Percentiles rank a stretch among this genome's conserved stretches.
Conservation (phyloP, 345 rosid genomes). For the Hirschfeldia incana region DNA sequence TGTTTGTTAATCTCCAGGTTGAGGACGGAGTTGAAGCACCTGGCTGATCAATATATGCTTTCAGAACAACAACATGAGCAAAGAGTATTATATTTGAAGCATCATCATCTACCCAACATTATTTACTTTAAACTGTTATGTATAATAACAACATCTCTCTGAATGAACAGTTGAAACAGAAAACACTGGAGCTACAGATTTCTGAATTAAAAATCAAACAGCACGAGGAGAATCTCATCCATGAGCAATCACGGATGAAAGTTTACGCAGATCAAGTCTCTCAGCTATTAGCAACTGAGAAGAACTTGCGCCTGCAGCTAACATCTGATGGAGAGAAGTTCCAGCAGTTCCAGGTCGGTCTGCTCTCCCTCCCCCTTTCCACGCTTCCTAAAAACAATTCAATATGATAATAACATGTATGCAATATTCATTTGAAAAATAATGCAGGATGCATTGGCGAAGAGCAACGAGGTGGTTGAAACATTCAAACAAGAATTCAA, state of each 20-base stretch:
- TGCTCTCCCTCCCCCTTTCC: background rate
- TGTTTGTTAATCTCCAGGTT: constrained; percentile 56
- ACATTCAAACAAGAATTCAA: constrained; percentile 93
- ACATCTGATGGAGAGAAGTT: constrained; percentile 94
- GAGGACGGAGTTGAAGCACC: constrained; percentile 76
- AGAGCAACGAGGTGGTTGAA: constrained; percentile 64
- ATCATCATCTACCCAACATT: constrained; percentile 14
- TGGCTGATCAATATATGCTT: constrained; percentile 81
- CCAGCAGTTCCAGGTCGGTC: constrained; percentile 96
- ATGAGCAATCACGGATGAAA: constrained; percentile 92
- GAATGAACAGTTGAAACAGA: constrained; percentile 76
- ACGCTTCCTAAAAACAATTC: background rate
- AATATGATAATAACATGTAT: background rate
- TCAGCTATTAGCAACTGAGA: constrained; percentile 81
- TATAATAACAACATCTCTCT: constrained; percentile 22
- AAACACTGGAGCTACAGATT: constrained; percentile 78
- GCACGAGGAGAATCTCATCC: constrained; percentile 75
- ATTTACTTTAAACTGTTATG: background rate
- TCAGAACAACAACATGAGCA: constrained; percentile 82
- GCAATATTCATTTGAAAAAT: background rate
- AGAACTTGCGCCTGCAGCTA: constrained; percentile 76
- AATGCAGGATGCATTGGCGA: background rate
- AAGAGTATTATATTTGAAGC: constrained; percentile 47
- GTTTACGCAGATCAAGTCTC: constrained; percentile 87
- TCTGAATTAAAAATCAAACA: constrained; percentile 78